Evolutionary conservation across 2,329 filamentous ascomycete genomes (phyloP).

Genomic region (Fusarium tricinctum): DNA sequence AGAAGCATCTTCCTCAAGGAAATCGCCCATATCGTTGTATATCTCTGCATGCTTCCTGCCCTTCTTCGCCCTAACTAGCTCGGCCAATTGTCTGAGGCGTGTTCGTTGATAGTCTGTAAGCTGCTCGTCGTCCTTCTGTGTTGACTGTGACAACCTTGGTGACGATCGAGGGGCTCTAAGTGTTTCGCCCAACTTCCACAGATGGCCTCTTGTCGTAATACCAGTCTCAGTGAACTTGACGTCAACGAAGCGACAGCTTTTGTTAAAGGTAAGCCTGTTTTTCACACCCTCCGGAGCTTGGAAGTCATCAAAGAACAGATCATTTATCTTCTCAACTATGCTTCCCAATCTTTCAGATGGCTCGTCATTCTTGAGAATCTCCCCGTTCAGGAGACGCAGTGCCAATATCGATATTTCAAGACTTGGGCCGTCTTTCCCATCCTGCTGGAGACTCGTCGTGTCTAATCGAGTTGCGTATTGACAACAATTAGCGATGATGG

Average conservation of each 20-base stretch:
- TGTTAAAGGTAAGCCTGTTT: conserved; percentile 45
- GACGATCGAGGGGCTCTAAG: conserved; percentile 36
- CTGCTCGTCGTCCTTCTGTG: conserved; percentile 17
- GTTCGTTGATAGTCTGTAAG: conserved; percentile 32
- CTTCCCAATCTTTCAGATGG: neutral
- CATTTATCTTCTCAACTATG: conserved; percentile 24
- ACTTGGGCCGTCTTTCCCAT: conserved; percentile 6
- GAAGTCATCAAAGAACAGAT: conserved; percentile 42
- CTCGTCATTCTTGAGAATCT: conserved; percentile 53
- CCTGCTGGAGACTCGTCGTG: conserved; percentile 24
- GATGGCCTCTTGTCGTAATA: conserved; percentile 43
- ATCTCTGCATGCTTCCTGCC: neutral
- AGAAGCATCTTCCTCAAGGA: conserved; percentile 31
- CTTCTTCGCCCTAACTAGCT: conserved; percentile 17
- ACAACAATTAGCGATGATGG: conserved; percentile 54
- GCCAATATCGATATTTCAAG: conserved; percentile 49
- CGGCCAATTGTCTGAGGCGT: conserved; percentile 30
- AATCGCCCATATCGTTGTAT: neutral
- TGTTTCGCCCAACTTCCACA: conserved; percentile 45
- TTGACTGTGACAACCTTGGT: conserved; percentile 18
- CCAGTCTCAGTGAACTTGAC: conserved; percentile 35
- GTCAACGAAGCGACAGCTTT: conserved; percentile 46
- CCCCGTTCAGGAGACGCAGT: conserved; percentile 52
- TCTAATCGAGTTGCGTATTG: conserved; percentile 50
- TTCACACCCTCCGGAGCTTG: conserved; percentile 21